Evolutionary conservation across 805 yeast species (phyloP).

Genomic region (Candida nitratophila): DNA sequence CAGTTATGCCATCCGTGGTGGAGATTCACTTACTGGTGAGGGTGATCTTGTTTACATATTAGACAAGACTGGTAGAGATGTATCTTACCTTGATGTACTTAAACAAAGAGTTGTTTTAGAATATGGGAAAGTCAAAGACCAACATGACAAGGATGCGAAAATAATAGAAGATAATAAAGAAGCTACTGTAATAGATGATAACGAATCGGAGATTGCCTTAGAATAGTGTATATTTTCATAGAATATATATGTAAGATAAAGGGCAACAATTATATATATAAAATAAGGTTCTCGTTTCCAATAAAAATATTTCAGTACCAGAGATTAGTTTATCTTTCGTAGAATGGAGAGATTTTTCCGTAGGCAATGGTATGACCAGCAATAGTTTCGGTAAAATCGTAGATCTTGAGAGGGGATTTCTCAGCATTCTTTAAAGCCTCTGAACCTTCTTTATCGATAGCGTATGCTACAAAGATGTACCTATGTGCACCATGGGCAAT

Average conservation of each 20-base stretch:
- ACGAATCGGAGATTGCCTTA: too few relatives aligned
- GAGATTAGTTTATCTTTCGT: conserved; percentile 1
- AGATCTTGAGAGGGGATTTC: background rate
- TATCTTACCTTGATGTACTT: conserved; percentile 32
- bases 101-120: conserved; percentile 1
- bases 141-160: background rate
- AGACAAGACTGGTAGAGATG: conserved; percentile 40
- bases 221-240: too few relatives aligned
- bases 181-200: background rate
- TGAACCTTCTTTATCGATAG: conserved; percentile 4
- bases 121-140: background rate
- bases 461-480: conserved; percentile 4
- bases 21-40: conserved; percentile 58
- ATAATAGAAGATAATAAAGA: background rate
- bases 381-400: background rate
- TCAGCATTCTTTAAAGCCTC: background rate
- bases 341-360: conserved; percentile 3
- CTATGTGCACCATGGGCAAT: conserved; percentile 6
- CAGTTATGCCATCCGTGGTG: conserved; percentile 57
- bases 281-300: too few relatives aligned
- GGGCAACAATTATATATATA: too few relatives aligned
- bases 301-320: too few relatives aligned
- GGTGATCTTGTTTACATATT: conserved; percentile 65
- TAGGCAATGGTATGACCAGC: conserved; percentile 2
- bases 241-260: too few relatives aligned